phyloP scores from a whole-genome alignment of 257 asterid species.

The Penstemon barbatus region DNA sequence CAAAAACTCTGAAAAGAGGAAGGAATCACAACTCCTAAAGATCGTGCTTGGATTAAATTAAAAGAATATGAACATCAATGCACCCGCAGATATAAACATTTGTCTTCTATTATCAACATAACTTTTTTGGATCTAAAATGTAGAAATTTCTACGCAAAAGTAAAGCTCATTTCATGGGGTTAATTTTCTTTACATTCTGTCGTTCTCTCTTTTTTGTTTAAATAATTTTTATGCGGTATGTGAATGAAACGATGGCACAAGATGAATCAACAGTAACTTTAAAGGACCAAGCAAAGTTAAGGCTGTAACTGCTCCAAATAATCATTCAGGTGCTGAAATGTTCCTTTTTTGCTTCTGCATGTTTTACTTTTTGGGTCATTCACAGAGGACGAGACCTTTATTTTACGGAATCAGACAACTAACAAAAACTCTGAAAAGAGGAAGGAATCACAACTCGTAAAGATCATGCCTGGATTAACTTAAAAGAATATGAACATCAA shows the following conservation, averaged over 20 bases:
- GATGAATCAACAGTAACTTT: not conserved
- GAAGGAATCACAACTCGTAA: slow-evolving; percentile 13
- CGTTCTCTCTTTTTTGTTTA: no score
- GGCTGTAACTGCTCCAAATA: not conserved
- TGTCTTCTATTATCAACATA: no score
- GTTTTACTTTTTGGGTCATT: slow-evolving; percentile 86
- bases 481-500: not conserved
- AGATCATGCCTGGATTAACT: slow-evolving; percentile 37
- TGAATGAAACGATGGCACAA: no score
- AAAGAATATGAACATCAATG: no score
- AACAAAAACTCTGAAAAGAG: slow-evolving; percentile 13
- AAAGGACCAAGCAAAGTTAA: not conserved
- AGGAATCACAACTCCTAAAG: slow-evolving; percentile 31
- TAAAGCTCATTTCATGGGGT: no score
- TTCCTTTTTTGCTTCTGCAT: slow-evolving; percentile 34
- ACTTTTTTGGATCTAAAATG: no score
- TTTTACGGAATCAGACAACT: slow-evolving; percentile 45
- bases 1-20: slow-evolving; percentile 29
- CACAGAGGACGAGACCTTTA: slow-evolving; percentile 75
- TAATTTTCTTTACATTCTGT: no score
- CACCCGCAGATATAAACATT: no score
- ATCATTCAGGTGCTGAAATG: slow-evolving; percentile 13
- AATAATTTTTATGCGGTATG: no score
- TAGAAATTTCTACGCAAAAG: no score
- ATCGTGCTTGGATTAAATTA: slow-evolving; percentile 39